phyloP scores from a whole-genome alignment of 805 yeast species.

The Candida tibetensis region DNA sequence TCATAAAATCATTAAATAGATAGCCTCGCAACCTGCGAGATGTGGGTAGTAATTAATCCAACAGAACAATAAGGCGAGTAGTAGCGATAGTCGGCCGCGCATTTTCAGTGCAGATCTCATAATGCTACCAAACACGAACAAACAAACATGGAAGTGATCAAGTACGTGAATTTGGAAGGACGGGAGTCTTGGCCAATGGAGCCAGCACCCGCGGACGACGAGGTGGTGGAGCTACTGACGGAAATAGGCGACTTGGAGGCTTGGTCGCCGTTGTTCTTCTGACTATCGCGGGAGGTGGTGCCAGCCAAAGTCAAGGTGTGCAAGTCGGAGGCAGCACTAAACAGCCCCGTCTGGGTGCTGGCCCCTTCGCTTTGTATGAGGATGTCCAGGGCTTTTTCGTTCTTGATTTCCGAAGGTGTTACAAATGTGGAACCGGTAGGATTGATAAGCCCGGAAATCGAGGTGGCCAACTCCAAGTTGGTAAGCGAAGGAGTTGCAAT shows the following conservation, averaged over 20 bases:
- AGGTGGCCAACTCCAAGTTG: constrained; percentile 8
- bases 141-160: constrained; percentile 8
- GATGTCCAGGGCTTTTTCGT: constrained; percentile 1
- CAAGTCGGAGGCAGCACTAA: constrained; percentile 6
- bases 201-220: constrained; percentile 4
- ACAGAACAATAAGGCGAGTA: too few species aligned
- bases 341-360: constrained; percentile 7
- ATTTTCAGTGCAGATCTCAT: too few species aligned
- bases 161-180: constrained; percentile 5
- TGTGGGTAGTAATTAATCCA: too few species aligned
- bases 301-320: constrained; percentile 9
- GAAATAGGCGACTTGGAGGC: constrained; percentile 1
- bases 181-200: constrained; percentile 5
- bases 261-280: neutral
- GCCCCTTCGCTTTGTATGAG: constrained; percentile 8
- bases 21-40: too few species aligned
- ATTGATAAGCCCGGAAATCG: neutral
- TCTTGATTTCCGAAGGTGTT: neutral
- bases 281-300: too few species aligned
- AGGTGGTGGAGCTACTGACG: constrained; percentile 1
- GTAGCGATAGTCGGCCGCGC: too few species aligned
- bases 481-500: constrained; percentile 10
- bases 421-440: neutral
- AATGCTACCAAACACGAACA: constrained; percentile 7
- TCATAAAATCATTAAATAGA: too few species aligned